phyloP scores from a whole-genome alignment of 805 yeast genomes.

The Wickerhamiella slavikovae region DNA sequence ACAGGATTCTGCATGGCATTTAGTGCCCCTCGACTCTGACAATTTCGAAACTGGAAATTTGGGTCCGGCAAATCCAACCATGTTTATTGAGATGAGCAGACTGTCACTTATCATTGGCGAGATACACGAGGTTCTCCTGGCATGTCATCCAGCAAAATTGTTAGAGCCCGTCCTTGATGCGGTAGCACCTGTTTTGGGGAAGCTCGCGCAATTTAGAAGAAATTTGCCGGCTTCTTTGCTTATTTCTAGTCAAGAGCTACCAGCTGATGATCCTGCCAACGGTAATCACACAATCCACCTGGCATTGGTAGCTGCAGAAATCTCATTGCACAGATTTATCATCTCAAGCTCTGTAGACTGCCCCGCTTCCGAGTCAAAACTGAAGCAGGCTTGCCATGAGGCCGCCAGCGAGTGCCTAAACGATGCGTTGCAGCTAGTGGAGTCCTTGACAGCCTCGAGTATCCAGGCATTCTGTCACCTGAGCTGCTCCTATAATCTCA shows the following conservation, averaged over 20 bases:
- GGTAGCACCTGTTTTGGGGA: conserved; percentile 36
- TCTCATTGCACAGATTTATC: conserved; percentile 53
- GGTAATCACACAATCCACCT: conserved; percentile 60
- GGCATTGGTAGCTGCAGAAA: conserved; percentile 77
- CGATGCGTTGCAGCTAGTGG: conserved; percentile 65
- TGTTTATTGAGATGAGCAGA: conserved; percentile 17
- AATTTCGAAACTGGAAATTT: conserved; percentile 17
- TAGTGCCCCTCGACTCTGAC: conserved; percentile 16
- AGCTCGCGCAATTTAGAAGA: conserved; percentile 19
- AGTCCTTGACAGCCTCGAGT: conserved; percentile 61
- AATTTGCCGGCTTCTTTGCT: conserved; percentile 12
- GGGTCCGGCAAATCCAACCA: conserved; percentile 26
- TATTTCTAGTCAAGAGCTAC: conserved; percentile 9
- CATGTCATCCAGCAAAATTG: neutral
- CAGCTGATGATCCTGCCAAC: conserved; percentile 20
- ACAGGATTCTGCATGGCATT: conserved; percentile 58
- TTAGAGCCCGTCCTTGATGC: conserved; percentile 40
- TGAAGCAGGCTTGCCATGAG: conserved; percentile 48
- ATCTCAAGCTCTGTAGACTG: conserved; percentile 13
- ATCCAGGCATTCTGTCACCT: conserved; percentile 82
- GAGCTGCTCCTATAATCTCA: conserved; percentile 54
- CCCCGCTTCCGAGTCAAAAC: conserved; percentile 29
- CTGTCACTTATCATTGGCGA: conserved; percentile 18
- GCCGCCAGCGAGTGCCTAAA: conserved; percentile 69
- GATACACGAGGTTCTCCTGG: conserved; percentile 17